These are phyloP conservation scores for Suillus clintonianus DNA, from an alignment of 768 basidiomycete species.

Conservation along the genomic window DNA sequence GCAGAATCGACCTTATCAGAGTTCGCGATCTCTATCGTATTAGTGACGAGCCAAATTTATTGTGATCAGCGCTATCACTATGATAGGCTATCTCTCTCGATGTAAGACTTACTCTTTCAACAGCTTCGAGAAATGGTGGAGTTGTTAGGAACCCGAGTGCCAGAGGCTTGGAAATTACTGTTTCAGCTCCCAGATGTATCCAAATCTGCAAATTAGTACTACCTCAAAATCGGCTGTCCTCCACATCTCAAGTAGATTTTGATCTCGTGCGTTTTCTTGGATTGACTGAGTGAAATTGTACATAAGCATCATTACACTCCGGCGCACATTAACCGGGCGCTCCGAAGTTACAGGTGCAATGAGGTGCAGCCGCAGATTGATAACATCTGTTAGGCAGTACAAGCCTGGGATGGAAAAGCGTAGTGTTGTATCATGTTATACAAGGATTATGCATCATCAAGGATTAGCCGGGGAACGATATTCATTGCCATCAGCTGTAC, in stretches of 20 bases:
- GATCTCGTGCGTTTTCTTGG: not conserved
- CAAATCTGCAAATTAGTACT: not conserved
- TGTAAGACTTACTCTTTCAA: not conserved
- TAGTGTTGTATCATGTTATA: not conserved
- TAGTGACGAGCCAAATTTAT: not conserved
- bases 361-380: too few relatives aligned
- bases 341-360: not conserved
- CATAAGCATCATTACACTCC: not conserved
- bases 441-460: constrained; percentile 68
- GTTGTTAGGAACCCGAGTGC: not conserved
- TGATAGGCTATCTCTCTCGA: not conserved
- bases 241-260: not conserved
- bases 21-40: not conserved
- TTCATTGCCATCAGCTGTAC: constrained; percentile 94
- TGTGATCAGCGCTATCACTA: not conserved
- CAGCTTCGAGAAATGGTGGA: not conserved
- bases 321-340: too few relatives aligned
- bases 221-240: not conserved
- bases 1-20: not conserved
- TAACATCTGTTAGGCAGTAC: not conserved
- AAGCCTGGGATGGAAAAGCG: not conserved
- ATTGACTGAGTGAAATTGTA: not conserved
- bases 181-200: not conserved
- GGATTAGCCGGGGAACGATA: constrained; percentile 83
- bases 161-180: not conserved